Evolutionary conservation across 495 filamentous ascomycete genomes (phyloP).

Genomic region (Penicillium daleae): DNA sequence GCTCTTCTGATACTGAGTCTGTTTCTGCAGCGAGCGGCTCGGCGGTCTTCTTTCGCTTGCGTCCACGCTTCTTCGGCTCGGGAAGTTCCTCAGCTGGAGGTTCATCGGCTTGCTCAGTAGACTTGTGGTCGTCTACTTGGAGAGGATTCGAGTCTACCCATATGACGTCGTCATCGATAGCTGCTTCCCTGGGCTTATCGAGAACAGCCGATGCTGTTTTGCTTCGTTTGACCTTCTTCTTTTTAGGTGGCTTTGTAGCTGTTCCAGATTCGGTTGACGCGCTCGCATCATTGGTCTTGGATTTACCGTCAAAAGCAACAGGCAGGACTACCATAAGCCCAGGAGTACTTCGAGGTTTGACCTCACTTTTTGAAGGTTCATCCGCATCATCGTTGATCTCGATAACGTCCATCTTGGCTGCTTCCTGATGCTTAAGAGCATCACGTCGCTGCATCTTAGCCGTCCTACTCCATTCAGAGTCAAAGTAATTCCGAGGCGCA

Average conservation of each 20-base stretch:
- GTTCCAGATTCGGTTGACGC: neutral
- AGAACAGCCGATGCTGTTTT: slow-evolving; percentile 42
- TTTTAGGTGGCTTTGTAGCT: slow-evolving; percentile 32
- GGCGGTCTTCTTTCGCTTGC: slow-evolving; percentile 46
- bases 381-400: slow-evolving; percentile 14
- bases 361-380: slow-evolving; percentile 13
- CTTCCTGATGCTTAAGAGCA: slow-evolving; percentile 24
- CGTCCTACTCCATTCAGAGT: slow-evolving; percentile 11
- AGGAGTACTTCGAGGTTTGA: neutral
- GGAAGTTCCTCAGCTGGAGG: slow-evolving; percentile 7
- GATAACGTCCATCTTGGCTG: neutral
- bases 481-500: slow-evolving; percentile 13
- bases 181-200: slow-evolving; percentile 32
- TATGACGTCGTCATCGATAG: slow-evolving; percentile 41
- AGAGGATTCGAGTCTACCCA: slow-evolving; percentile 43
- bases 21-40: no score
- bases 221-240: slow-evolving; percentile 45
- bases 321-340: slow-evolving; percentile 2
- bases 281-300: neutral
- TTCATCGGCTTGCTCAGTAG: neutral
- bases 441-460: slow-evolving; percentile 31
- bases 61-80: slow-evolving; percentile 49
- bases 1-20: slow-evolving; percentile 2
- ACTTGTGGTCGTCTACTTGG: neutral
- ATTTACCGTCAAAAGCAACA: neutral